These are phyloP conservation scores for Tritrichomonas musculus DNA, from an alignment of 208 protist genomes.

Conservation along the genomic window DNA sequence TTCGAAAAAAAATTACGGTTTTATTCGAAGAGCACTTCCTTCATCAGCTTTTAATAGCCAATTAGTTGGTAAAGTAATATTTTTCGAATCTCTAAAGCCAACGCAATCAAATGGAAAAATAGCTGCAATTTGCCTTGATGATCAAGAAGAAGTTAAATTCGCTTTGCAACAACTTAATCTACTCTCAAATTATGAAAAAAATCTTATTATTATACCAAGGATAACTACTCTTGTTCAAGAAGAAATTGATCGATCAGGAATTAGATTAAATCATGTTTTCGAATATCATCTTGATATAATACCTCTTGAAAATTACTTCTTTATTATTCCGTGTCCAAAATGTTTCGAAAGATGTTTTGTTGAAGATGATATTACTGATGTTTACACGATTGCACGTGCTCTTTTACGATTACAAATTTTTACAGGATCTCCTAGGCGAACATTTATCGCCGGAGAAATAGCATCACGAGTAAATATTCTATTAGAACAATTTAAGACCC, in stretches of 20 bases:
- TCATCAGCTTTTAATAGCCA: no score
- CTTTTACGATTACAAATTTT: neutral
- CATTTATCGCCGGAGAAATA: neutral
- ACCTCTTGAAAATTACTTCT: neutral
- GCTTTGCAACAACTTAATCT: neutral
- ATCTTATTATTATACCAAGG: neutral
- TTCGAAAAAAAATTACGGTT: no score
- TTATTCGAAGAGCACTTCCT: no score
- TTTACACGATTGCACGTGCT: neutral
- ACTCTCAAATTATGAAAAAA: neutral
- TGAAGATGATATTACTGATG: neutral
- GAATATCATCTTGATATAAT: constrained; percentile 4
- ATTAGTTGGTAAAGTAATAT: no score
- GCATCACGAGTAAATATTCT: neutral
- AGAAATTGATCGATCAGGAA: neutral
- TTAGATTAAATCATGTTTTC: neutral
- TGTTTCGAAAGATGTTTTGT: neutral
- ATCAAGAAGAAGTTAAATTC: no score
- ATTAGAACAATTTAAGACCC: neutral
- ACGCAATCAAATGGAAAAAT: no score
- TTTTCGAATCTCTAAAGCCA: no score
- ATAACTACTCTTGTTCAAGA: neutral
- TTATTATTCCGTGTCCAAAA: neutral
- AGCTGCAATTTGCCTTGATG: no score
- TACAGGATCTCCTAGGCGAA: neutral